Percentiles rank a stretch among this genome's conserved stretches.
These are phyloP conservation scores for Cyclanthera cordifolia DNA, from an alignment of 306 rosid genomes.

Conservation along the genomic window DNA sequence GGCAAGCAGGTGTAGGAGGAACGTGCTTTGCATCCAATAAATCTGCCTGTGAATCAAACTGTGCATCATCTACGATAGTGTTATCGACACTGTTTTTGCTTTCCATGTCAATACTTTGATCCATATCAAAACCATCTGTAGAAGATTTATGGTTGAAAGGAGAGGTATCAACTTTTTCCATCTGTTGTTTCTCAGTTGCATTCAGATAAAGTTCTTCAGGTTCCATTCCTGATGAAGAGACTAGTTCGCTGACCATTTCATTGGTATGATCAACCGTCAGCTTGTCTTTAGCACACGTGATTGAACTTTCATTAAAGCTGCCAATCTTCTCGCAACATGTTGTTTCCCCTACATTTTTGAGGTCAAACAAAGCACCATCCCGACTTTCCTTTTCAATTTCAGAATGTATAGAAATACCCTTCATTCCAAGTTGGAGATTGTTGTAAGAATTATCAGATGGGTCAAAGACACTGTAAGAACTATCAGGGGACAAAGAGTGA, in stretches of 20 bases:
- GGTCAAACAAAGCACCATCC: slow-evolving; percentile 21
- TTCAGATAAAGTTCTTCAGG: slow-evolving; percentile 22
- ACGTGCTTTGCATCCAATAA: slow-evolving; percentile 21
- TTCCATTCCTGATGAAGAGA: too few species aligned
- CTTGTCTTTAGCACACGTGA: slow-evolving; percentile 25
- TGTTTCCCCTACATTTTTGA: slow-evolving; percentile 22
- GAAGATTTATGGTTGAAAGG: slow-evolving; percentile 19
- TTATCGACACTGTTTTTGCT: slow-evolving; percentile 15
- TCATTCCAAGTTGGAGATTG: slow-evolving; percentile 22
- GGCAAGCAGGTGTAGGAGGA: slow-evolving; percentile 17
- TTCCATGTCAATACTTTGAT: slow-evolving; percentile 21
- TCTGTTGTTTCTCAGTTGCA: slow-evolving; percentile 16
- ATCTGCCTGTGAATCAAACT: slow-evolving; percentile 24
- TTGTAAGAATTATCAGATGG: slow-evolving; percentile 22
- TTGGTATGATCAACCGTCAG: slow-evolving; percentile 16
- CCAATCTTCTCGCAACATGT: slow-evolving; percentile 19
- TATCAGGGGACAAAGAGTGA: slow-evolving; percentile 12
- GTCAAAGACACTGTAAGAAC: slow-evolving; percentile 8
- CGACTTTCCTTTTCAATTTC: slow-evolving; percentile 29
- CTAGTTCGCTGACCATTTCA: slow-evolving; percentile 18
- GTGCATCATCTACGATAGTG: slow-evolving; percentile 16
- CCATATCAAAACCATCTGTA: slow-evolving; percentile 14
- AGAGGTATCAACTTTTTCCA: slow-evolving; percentile 31
- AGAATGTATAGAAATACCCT: slow-evolving; percentile 17
- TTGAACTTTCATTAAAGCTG: slow-evolving; percentile 18